Base-by-base conservation (phyloP, 1,284 basidiomycete species). In the Malassezia equina region DNA sequence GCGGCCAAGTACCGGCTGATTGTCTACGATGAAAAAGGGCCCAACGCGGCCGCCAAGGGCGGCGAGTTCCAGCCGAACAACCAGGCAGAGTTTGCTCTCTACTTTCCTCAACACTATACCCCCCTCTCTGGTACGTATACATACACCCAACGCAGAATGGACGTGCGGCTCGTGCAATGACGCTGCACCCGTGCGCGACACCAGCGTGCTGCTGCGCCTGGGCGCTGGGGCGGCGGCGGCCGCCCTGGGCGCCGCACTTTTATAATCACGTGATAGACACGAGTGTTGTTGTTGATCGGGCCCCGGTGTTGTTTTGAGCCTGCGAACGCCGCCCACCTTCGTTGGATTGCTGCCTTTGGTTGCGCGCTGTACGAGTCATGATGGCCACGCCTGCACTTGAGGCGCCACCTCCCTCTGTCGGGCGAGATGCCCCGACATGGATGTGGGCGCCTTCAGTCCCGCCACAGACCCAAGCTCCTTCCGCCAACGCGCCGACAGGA, bases 61-160 rank as follows among this genome's bases (percentile, higher is more conserved):
- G 71, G 71, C 8, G 28, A 58, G 33, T 64, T 74, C 55, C 49
- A 60, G 52, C 63, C 69, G 19, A 74, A 73, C 57, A 65, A 61
- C 40, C 60, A 58, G 54, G 65, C 71, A 1, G 47, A 67, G 23
- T 74, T 74, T 54, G 65, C 71, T 1, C 58, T 74, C 34, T 74
- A 74, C 55, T 69, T 66, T 27, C 71, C 71, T n/a, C 56, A 68
- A 43, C 54, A 61, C 7, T 74, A 74, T 52, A 74, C 71, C 33
- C 65, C 68, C 17, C 47, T 74, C 17, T 58, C 67, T 9, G 59
- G 64, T 61, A 51, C 51, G 62, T 60, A 15, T 33, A 24, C 31
- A 1, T n/a, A 19, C 17, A 1, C 25, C 32, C 21, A 6, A 27
- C 46, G 6, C 43, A 56, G 54, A 57, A 27, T 57, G 55, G 55